phyloP scores from a whole-genome alignment of 768 basidiomycete species.

The Suillus placidus region DNA sequence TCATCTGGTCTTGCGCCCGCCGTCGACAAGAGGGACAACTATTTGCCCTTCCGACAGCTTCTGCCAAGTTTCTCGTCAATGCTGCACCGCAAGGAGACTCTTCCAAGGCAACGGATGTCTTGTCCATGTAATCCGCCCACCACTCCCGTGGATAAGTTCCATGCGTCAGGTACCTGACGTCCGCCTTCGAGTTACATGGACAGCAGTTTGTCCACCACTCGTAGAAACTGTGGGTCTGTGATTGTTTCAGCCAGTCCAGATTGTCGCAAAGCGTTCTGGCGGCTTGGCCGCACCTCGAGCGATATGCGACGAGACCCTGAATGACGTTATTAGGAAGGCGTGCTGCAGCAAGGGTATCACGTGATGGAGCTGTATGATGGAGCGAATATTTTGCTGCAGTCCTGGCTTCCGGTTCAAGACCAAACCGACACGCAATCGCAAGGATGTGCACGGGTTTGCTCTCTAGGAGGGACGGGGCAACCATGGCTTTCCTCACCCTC shows the following conservation, averaged over 20 bases:
- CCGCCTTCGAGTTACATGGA: constrained; percentile 23
- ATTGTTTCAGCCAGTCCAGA: constrained; percentile 27
- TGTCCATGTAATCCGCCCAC: constrained; percentile 37
- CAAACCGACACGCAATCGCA: constrained; percentile 37
- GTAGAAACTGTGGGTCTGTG: constrained; percentile 26
- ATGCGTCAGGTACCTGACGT: constrained; percentile 28
- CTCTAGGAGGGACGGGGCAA: constrained; percentile 30
- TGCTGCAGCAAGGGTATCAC: constrained; percentile 3
- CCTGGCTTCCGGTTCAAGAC: constrained; percentile 33
- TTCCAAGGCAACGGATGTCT: constrained; percentile 21
- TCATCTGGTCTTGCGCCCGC: constrained; percentile 21
- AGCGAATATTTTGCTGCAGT: constrained; percentile 33
- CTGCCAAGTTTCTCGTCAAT: constrained; percentile 19
- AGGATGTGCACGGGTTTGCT: constrained; percentile 34
- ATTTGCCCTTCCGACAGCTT: constrained; percentile 22
- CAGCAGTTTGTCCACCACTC: constrained; percentile 35
- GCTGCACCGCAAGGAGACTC: constrained; percentile 27
- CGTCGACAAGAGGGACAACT: constrained; percentile 25
- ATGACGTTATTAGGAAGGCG: constrained; percentile 18
- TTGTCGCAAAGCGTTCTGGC: constrained; percentile 22
- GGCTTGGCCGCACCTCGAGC: constrained; percentile 22
- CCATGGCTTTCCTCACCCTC: constrained; percentile 26
- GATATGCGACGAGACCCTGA: constrained; percentile 22
- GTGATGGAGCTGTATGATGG: constrained; percentile 16
- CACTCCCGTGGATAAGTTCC: constrained; percentile 31